Conservation (phyloP, 768 basidiomycete genomes). For the Hericium erinaceus region DNA sequence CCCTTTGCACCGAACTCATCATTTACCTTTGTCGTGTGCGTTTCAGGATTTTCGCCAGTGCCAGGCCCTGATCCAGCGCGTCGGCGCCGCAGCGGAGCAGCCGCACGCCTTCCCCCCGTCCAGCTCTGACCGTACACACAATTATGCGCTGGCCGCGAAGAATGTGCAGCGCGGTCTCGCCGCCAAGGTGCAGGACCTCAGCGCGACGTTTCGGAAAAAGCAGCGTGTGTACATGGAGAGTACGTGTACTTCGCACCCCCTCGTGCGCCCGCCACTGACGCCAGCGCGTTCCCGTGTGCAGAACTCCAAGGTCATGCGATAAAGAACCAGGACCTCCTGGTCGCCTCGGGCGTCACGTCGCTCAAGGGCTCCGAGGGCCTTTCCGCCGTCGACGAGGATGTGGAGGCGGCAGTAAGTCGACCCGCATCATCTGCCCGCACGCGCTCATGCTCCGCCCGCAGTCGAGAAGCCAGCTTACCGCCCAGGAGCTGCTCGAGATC, state of each 20-base stretch:
- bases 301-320: constrained; percentile 96
- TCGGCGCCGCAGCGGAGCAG: constrained; percentile 33
- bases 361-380: constrained; percentile 76
- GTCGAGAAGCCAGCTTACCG: constrained; percentile 25
- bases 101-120: constrained; percentile 61
- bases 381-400: constrained; percentile 83
- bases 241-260: constrained; percentile 32
- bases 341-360: constrained; percentile 81
- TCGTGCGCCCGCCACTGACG: too few relatives aligned
- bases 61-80: constrained; percentile 61
- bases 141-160: constrained; percentile 63
- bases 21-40: constrained; percentile 6
- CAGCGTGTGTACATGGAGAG: constrained; percentile 98
- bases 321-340: constrained; percentile 90
- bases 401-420: constrained; percentile 63
- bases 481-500: constrained; percentile 24
- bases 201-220: constrained; percentile 90
- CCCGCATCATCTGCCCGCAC: constrained; percentile 2
- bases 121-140: constrained; percentile 31
- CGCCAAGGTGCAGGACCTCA: constrained; percentile 91
- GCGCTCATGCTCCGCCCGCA: constrained; percentile 14
- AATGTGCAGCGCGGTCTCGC: constrained; percentile 95
- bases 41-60: constrained; percentile 31
- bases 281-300: constrained; percentile 21
- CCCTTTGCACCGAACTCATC: constrained; percentile 3